Conservation (phyloP, 345 rosid genomes). For the Brassica carinata region DNA sequence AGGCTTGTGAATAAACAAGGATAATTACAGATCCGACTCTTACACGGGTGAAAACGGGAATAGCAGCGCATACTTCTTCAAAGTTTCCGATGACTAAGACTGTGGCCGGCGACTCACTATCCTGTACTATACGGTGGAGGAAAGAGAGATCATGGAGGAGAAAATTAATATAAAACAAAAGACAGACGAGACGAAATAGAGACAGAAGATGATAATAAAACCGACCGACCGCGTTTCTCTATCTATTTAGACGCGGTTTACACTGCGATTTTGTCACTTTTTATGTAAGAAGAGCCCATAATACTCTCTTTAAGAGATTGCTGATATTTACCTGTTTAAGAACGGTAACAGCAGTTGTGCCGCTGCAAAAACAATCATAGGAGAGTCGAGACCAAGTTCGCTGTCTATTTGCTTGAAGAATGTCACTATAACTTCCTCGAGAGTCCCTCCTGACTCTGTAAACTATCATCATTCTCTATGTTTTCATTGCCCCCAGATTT, state of each 20-base stretch:
- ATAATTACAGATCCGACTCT: slow-evolving; percentile 36
- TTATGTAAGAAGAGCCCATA: not conserved
- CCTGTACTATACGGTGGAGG: slow-evolving; percentile 20
- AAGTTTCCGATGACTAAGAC: not conserved
- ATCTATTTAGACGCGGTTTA: slow-evolving; percentile 26
- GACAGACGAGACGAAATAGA: not conserved
- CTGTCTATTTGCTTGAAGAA: slow-evolving; percentile 72
- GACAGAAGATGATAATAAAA: not conserved
- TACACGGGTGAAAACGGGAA: slow-evolving; percentile 35
- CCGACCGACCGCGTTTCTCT: slow-evolving; percentile 14
- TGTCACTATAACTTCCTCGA: slow-evolving; percentile 40
- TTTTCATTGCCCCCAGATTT: slow-evolving; percentile 12
- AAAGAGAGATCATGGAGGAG: not conserved
- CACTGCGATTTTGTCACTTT: not conserved
- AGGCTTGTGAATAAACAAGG: slow-evolving; percentile 40
- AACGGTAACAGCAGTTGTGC: slow-evolving; percentile 81
- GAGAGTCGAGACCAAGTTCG: slow-evolving; percentile 57
- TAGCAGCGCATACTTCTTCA: slow-evolving; percentile 35
- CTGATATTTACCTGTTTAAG: slow-evolving; percentile 58
- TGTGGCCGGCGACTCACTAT: too few species aligned
- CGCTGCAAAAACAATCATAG: slow-evolving; percentile 86
- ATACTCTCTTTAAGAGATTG: not conserved
- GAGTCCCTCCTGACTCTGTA: slow-evolving; percentile 31
- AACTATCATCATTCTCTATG: slow-evolving; percentile 23
- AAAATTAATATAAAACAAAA: not conserved